phyloP scores from a whole-genome alignment of 768 basidiomycete species.

The Lactarius quietus region DNA sequence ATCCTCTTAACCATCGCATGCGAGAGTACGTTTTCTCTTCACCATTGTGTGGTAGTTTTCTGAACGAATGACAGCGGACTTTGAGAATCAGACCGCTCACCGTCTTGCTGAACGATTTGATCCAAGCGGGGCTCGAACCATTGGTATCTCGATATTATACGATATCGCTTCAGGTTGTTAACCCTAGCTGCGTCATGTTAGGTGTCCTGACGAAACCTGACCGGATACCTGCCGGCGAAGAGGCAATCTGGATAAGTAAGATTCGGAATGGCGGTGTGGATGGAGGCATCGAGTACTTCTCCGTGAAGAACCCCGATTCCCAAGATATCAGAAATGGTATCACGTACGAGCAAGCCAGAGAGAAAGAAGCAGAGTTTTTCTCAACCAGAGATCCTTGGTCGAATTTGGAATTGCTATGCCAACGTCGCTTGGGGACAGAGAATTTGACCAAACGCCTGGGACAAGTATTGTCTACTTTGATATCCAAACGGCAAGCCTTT shows the following conservation, averaged over 20 bases:
- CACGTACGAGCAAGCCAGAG: conserved; percentile 23
- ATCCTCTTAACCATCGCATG: conserved; percentile 61
- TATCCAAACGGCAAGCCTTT: conserved; percentile 17
- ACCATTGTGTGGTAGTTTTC: background rate
- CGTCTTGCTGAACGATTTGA: conserved; percentile 58
- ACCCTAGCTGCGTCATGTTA: background rate
- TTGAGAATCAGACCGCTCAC: conserved; percentile 75
- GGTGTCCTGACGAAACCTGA: conserved; percentile 24
- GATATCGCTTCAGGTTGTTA: background rate
- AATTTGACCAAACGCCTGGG: conserved; percentile 20
- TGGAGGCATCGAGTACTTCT: conserved; percentile 18
- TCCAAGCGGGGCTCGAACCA: conserved; percentile 59
- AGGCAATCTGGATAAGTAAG: conserved; percentile 14
- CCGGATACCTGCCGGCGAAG: conserved; percentile 22
- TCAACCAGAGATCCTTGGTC: conserved; percentile 17
- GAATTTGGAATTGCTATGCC: conserved; percentile 7
- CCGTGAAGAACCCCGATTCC: conserved; percentile 24
- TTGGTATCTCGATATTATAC: conserved; percentile 45
- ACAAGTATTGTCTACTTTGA: conserved; percentile 16
- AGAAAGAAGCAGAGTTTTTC: conserved; percentile 16
- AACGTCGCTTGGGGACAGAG: conserved; percentile 23
- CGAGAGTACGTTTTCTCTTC: conserved; percentile 48
- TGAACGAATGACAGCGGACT: conserved; percentile 53
- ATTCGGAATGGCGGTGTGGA: conserved; percentile 2
- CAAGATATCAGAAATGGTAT: conserved; percentile 20